Conservation (phyloP, 73 alveolate genomes). For the Tetrahymena borealis region DNA sequence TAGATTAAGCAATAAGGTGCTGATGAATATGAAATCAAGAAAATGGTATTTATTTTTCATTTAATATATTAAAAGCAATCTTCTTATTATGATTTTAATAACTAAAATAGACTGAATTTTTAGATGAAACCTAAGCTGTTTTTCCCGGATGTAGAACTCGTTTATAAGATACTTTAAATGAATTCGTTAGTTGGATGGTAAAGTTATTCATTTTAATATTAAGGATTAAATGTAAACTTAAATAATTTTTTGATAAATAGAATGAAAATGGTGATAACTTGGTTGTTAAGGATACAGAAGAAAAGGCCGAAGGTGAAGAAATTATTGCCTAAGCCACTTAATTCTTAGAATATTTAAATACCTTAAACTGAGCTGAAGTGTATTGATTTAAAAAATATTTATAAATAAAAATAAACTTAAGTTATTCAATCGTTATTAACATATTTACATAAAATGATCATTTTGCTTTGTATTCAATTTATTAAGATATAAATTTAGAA, state of each 20-base stretch:
- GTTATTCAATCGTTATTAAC: no score
- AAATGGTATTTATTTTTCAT: neutral
- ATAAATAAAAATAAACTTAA: no score
- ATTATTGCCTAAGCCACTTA: neutral
- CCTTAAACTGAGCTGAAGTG: neutral
- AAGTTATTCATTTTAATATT: neutral
- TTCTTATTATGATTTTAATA: neutral
- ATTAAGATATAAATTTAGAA: no score
- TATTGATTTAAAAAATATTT: no score
- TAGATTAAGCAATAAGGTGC: neutral
- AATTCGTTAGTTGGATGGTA: neutral
- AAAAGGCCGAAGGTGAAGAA: neutral
- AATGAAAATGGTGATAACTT: neutral
- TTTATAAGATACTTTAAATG: neutral
- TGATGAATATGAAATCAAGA: neutral
- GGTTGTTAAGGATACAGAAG: neutral
- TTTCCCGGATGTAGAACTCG: conserved; percentile 1
- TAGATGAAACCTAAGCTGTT: neutral
- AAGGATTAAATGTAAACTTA: no score
- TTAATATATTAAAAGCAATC: neutral
- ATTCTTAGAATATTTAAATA: neutral
- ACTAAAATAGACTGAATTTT: neutral
- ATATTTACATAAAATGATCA: no score
- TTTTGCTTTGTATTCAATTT: no score
- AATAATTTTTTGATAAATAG: neutral